phyloP scores from a whole-genome alignment of 192 early-diverging fungal genomes.

The Coemansia sp. region DNA sequence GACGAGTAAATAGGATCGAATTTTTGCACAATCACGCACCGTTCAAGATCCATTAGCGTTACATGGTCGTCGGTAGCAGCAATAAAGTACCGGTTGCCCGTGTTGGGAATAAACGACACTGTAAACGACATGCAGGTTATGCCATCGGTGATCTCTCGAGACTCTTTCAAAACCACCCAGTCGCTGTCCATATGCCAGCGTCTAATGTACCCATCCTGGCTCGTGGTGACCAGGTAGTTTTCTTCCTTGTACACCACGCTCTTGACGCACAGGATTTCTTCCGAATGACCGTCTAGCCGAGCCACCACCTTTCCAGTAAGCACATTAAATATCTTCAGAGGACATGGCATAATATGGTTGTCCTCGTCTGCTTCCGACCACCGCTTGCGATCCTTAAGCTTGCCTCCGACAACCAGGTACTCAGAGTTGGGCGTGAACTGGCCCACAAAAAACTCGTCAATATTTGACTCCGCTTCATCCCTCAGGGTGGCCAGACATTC shows the following conservation, averaged over 20 bases:
- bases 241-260: constrained; percentile 71
- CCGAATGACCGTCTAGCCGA: constrained; percentile 78
- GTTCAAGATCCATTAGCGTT: constrained; percentile 88
- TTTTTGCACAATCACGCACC: constrained; percentile 54
- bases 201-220: constrained; percentile 92
- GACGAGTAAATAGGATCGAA: constrained; percentile 78
- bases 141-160: constrained; percentile 73
- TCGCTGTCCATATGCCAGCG: constrained; percentile 83
- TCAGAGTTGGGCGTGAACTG: constrained; percentile 68
- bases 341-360: constrained; percentile 91
- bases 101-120: constrained; percentile 87
- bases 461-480: constrained; percentile 71
- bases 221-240: constrained; percentile 82
- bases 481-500: constrained; percentile 66
- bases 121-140: constrained; percentile 96
- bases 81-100: constrained; percentile 91
- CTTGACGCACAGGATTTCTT: constrained; percentile 87
- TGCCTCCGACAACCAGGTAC: constrained; percentile 77
- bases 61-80: constrained; percentile 87
- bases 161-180: constrained; percentile 69
- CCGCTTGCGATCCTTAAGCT: constrained; percentile 81
- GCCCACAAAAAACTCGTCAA: constrained; percentile 91
- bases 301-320: constrained; percentile 74
- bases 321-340: constrained; percentile 89
- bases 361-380: constrained; percentile 92